Evolutionary conservation across 805 yeast genomes (phyloP).

Genomic region (Candida sphagnicola): DNA sequence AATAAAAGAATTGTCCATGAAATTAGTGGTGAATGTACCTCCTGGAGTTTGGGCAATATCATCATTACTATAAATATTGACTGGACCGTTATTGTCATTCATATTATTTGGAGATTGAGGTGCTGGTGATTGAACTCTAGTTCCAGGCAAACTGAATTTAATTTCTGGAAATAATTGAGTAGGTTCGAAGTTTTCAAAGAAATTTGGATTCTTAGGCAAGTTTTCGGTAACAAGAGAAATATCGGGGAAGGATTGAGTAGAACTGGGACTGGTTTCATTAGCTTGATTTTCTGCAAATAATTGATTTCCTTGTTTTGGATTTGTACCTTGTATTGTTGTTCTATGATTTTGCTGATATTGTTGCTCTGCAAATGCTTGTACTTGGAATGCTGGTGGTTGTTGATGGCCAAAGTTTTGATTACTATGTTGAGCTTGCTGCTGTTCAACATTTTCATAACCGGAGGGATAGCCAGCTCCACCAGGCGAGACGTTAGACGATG

Average conservation of each 20-base stretch:
- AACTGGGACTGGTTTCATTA: constrained; percentile 32
- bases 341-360: constrained; percentile 5
- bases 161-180: constrained; percentile 50
- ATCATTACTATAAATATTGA: constrained; percentile 1
- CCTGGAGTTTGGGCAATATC: constrained; percentile 20
- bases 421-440: constrained; percentile 2
- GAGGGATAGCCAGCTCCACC: constrained; percentile 1
- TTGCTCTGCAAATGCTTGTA: background rate
- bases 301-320: constrained; percentile 5
- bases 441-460: background rate
- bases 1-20: constrained; percentile 37
- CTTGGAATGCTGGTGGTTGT: background rate
- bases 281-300: constrained; percentile 3
- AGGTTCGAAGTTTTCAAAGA: constrained; percentile 53
- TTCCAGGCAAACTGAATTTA: constrained; percentile 32
- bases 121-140: constrained; percentile 35
- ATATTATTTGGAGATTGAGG: constrained; percentile 3
- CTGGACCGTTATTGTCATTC: background rate
- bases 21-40: constrained; percentile 28
- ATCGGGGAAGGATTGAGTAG: constrained; percentile 42
- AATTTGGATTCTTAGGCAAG: constrained; percentile 42
- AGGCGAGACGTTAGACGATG: constrained; percentile 2
- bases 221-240: constrained; percentile 54
- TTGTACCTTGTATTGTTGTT: constrained; percentile 11
- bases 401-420: background rate